Evolutionary conservation across 805 yeast species (phyloP), one percentile per base, ranked within the genome.

Genomic region (Pichia rugopelliculosa): DNA sequence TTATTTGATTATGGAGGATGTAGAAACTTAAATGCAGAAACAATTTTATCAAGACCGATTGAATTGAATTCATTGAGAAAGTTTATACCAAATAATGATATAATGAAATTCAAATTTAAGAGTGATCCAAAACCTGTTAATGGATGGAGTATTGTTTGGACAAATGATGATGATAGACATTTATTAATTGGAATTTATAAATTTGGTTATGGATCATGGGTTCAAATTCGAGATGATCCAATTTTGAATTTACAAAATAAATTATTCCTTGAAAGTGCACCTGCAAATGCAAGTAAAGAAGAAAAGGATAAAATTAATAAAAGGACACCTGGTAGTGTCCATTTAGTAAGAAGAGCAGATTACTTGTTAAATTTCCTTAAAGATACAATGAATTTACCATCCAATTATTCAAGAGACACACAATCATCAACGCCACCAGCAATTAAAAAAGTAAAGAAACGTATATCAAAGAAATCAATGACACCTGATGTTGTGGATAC

Each of bases 171-270:
- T 61, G 99, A 93, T 64, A 85, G 89, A 44, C 85, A 81, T 80
- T 72, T 93, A 46, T 65, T 93, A 51, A 78, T 86, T 33, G 99
- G 99, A 53, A 85, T 91, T 21, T 76, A 77, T 59, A 89, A 87
- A 66, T 90, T 90, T 66, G 99, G 99, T 0, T 90, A 88, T 64
- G 98, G 98, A 17, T 82, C 96, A 1, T 93, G 99, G 99, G 63
- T 76, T 3, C 90, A 86, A 59, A 90, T 93, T 41, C 75, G 99
- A 60, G 99, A 93, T 67, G 99, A 93, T 67, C 98, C 99, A 2
- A 75, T 87, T 45, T 73, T 93, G 49, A 90, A 89, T 11, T 71
- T 93, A 51, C 85, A 87, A 52, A 87, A 88, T 56, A 93, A 88
- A 70, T 69, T 93, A 55, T 93, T 80, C 59, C 72, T 93, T 56